Base-by-base conservation (phyloP, 257 asterid species). In the Solanum lignicaule region DNA sequence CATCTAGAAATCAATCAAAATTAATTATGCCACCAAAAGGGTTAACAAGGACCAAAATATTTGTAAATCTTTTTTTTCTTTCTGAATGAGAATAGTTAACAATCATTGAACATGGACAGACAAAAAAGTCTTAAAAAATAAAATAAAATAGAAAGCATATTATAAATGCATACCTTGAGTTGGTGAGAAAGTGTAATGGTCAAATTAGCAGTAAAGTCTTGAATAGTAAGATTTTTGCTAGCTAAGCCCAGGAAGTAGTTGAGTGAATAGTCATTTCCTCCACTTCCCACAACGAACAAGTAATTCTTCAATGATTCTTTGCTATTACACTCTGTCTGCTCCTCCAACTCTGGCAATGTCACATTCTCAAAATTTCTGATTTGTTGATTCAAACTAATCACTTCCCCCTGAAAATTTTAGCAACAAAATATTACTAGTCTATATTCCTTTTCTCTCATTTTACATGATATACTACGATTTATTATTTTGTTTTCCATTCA, bases 251-350 rank as follows among this genome's bases (percentile, higher is more conserved):
- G 0, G 88, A 96, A 96, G 87, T 94, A 96, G 89, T 94, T 94
- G 29, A 92, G 90, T 36, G 95, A 88, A 71, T 93, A 96, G 89
- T 96, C 99, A 87, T 96, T 96, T 74, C 98, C 98, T 21, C 98
- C 98, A 41, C 88, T 91, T 65, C 94, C 96, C 43, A 96, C 94
- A 85, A 95, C 93, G 90, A 95, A 95, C 87, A 96, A 48, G 88
- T 73, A 96, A 23, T 93, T 5, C 7, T 90, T 74, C 75, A 92
- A 15, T 38, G 52, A 71, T 72, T 35, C 10, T 7, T 65, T 41
- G 21, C 27, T 68, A 15, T 69, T 68, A 5, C 62, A 88, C 3
- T 92, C 89, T 68, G 90, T 6, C 85, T 93, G 94, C 88, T 27
- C 5, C 95, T 87, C 90, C 90, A 96, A 25, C 11, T 94, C 95